Conservation (phyloP, 179 eudicot species). For the Beta lomatogona region DNA sequence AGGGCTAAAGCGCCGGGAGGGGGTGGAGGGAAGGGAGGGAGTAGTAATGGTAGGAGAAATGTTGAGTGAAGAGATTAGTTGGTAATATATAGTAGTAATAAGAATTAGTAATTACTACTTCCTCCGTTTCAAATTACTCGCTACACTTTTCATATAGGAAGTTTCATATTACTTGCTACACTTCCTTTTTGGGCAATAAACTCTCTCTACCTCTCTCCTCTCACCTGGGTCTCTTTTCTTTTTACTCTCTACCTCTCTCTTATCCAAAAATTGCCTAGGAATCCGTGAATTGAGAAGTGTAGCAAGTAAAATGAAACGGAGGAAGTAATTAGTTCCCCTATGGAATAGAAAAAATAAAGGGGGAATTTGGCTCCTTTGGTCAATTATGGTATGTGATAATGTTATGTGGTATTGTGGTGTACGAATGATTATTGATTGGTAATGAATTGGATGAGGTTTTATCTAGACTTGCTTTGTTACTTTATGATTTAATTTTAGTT, state of each 20-base stretch:
- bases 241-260: too few species aligned
- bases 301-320: too few species aligned
- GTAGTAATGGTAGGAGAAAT: background rate
- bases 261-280: too few species aligned
- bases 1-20: conserved; percentile 7
- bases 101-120: background rate
- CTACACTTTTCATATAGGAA: too few species aligned
- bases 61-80: background rate
- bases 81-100: background rate
- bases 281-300: too few species aligned
- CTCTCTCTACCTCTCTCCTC: too few species aligned
- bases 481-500: too few species aligned
- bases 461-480: background rate
- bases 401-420: too few species aligned
- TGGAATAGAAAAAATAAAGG: background rate
- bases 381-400: background rate
- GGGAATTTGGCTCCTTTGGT: conserved; percentile 3
- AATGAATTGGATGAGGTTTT: conserved; percentile 7
- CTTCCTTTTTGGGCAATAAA: too few species aligned
- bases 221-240: too few species aligned
- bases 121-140: too few species aligned
- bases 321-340: background rate
- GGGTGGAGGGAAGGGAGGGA: conserved; percentile 18
- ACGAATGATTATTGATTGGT: conserved; percentile 12
- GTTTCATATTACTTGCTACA: too few species aligned